Percentiles rank a stretch among this genome's conserved stretches.
These are phyloP conservation scores for Crithidia acanthocephali DNA, from an alignment of 208 protist genomes.

Conservation along the genomic window DNA sequence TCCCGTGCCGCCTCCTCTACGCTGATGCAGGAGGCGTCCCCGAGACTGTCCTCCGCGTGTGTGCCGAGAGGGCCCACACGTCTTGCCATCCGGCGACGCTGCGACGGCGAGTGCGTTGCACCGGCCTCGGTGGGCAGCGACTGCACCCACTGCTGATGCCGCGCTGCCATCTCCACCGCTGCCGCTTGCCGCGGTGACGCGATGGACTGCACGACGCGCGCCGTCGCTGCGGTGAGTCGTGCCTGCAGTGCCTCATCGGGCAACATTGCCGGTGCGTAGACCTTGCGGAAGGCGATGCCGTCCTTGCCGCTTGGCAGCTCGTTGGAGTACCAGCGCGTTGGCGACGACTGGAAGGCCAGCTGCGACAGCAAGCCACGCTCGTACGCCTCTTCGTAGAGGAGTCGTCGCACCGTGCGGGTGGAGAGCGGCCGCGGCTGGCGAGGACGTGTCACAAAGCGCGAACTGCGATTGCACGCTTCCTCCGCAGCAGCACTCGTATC, in stretches of 20 bases:
- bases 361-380: slow-evolving; percentile 42
- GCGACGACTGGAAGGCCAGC: slow-evolving; percentile 35
- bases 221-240: slow-evolving; percentile 14
- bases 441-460: too few species aligned
- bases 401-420: slow-evolving; percentile 27
- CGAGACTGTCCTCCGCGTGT: too few species aligned
- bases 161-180: neutral
- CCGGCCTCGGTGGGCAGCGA: neutral
- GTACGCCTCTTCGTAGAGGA: slow-evolving; percentile 65
- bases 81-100: too few species aligned
- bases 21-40: neutral
- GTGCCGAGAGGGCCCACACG: too few species aligned
- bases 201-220: slow-evolving; percentile 6
- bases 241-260: slow-evolving; percentile 10
- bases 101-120: neutral
- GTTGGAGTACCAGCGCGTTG: slow-evolving; percentile 37
- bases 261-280: slow-evolving; percentile 18
- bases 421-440: neutral
- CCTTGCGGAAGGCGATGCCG: slow-evolving; percentile 24
- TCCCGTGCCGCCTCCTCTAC: slow-evolving; percentile 26
- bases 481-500: too few species aligned
- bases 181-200: slow-evolving; percentile 21
- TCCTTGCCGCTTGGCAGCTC: slow-evolving; percentile 26
- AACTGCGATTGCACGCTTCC: too few species aligned
- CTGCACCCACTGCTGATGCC: neutral